Evolutionary conservation across 2,329 filamentous ascomycete species (phyloP), one percentile per base, ranked within the genome.

Genomic region (Cercospora sojina): DNA sequence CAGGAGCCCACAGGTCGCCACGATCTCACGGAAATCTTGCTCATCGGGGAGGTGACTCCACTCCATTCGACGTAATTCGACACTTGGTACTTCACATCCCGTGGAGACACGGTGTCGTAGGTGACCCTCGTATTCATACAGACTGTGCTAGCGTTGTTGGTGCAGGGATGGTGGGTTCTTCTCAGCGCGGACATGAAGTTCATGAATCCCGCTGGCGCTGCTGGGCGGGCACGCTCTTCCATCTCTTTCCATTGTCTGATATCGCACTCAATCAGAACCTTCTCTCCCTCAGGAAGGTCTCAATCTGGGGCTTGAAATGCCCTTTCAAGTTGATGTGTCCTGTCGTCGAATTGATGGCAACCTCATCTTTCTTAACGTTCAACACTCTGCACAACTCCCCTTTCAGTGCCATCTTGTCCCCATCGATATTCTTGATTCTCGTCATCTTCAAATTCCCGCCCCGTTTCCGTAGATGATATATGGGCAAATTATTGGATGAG

Each of bases 391-490:
- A 80, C 64, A 98, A 76, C 72, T 93, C 90, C 38, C 84, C 79
- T 68, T 86, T 83, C 70, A 98, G 77, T 3, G 82, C 85, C 32
- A 82, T 78, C 59, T 88, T 75, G 76, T 96, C 86, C 16, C 95
- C 95, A 65, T 92, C 88, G 59, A 94, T 85, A 79, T 91, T 93
- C 77, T 92, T 90, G 64, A 99, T 80, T 64, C 87, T 79, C 5
- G 94, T 96, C 74, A 91, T 80, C 73, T 88, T 87, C 75, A 88
- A 84, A 70, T 91, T 95, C 13, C 92, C 91, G 61, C 92, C 92
- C 12, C 87, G 84, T 81, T 91, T 93, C 70, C 80, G 82, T 71
- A 88, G 83, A 16, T 88, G 83, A 80, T 98, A 99, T 53, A 98
- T 86, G 25, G 92, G 88, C 2, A 95, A 82, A 71, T 92, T 87